These are phyloP conservation scores for Aphanoascus verrucosus DNA, from an alignment of 2,329 filamentous ascomycete genomes.

Conservation along the genomic window DNA sequence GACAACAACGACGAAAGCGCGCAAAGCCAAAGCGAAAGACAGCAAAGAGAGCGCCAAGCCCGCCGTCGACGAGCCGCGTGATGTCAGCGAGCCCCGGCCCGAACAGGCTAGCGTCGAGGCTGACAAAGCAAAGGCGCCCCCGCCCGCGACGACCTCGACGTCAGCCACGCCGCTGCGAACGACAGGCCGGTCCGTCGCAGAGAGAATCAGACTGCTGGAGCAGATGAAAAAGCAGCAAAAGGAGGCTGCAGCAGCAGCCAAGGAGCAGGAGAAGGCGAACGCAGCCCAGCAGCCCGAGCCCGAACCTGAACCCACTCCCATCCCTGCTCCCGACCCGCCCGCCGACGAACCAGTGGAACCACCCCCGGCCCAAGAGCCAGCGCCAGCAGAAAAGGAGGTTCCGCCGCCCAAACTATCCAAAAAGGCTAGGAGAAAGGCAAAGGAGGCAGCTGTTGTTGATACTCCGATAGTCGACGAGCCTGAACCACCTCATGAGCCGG, in stretches of 20 bases:
- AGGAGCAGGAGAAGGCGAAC: constrained; percentile 29
- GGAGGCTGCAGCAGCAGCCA: constrained; percentile 30
- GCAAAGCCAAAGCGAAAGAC: background rate
- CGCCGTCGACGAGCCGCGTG: constrained; percentile 27
- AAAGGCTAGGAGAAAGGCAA: constrained; percentile 17
- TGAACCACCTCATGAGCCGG: constrained; percentile 29
- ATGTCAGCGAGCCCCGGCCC: constrained; percentile 24
- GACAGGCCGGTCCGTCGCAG: constrained; percentile 38
- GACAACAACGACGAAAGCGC: background rate
- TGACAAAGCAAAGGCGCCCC: constrained; percentile 31
- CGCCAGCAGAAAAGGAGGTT: constrained; percentile 19
- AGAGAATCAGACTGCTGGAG: constrained; percentile 43
- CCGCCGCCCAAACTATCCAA: constrained; percentile 19
- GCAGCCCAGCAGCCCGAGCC: constrained; percentile 14
- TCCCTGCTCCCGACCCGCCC: constrained; percentile 22
- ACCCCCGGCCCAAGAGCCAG: constrained; percentile 12
- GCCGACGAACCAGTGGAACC: constrained; percentile 19
- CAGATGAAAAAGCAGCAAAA: constrained; percentile 31
- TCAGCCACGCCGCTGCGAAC: constrained; percentile 27
- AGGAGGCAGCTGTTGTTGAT: constrained; percentile 12
- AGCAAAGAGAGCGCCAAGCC: constrained; percentile 21
- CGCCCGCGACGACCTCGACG: constrained; percentile 31
- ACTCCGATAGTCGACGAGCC: constrained; percentile 23
- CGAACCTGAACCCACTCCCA: constrained; percentile 21
- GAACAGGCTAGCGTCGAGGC: constrained; percentile 26